Evolutionary conservation across 495 filamentous ascomycete genomes (phyloP), one percentile per base, ranked within the genome.

Genomic region (Glonium stellatum): DNA sequence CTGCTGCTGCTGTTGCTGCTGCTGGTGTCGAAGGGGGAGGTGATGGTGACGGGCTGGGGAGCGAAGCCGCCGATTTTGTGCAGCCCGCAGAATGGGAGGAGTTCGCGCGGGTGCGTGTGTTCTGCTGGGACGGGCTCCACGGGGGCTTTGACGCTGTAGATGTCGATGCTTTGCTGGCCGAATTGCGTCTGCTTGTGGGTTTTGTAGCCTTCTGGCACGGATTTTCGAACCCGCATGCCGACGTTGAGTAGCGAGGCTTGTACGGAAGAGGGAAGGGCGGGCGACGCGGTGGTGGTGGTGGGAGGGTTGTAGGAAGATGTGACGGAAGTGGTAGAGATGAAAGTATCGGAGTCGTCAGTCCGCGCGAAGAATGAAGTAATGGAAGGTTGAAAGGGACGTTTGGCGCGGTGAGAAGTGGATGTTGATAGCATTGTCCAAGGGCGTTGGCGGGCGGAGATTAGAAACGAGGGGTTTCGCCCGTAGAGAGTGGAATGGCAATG

Each of bases 211-310:
- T 96, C 90, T 0, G 89, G 87, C 3, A 97, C 84, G 10, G 87
- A 85, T 73, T 97, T 96, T 60, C 92, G 86, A 54, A 97, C 81
- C 36, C 91, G 84, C 89, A 96, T 95, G 64, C 92, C 92, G 55
- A 97, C 92, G 60, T 79, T 86, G 4, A 96, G 77, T 13, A 97
- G 84, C 15, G 85, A 86, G 15, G 89, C 77, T 71, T 93, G 89
- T 22, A 95, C 79, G 21, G 75, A 76, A 9, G 74, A 69, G 9
- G 89, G 82, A 19, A 90, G 77, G 61, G n/a, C 44, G 60, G 71
- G 60, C 67, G 62, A 13, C 58, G 59, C 13, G 48, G 60, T 23
- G 52, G 60, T 15, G 55, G 46, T 31, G 63, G 58, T 22, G 73
- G 64, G 27, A 80, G 82, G 5, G 63, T 72, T 39, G 73, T 70